Conservation (phyloP, 495 filamentous ascomycete species). For the Xylaria bambusicola region DNA sequence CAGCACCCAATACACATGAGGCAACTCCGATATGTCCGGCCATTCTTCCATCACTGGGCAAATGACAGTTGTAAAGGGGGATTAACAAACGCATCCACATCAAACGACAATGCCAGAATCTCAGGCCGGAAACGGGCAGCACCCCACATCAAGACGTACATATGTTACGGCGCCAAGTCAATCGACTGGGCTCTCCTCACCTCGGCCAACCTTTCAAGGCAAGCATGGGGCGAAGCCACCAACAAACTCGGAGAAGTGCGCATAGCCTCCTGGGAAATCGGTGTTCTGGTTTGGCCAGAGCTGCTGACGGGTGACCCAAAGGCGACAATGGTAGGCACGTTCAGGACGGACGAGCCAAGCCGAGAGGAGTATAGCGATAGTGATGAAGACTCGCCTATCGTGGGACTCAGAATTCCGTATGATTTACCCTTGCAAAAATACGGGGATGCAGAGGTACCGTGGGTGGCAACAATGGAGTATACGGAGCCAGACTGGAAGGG, state of each 20-base stretch:
- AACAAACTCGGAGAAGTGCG: slow-evolving; percentile 60
- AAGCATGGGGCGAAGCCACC: slow-evolving; percentile 78
- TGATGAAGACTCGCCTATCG: slow-evolving; percentile 33
- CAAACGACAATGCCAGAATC: slow-evolving; percentile 24
- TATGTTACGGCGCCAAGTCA: slow-evolving; percentile 62
- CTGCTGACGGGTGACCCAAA: slow-evolving; percentile 53
- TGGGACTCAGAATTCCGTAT: slow-evolving; percentile 83
- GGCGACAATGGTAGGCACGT: slow-evolving; percentile 68
- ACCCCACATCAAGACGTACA: slow-evolving; percentile 90
- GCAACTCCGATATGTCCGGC: slow-evolving; percentile 73
- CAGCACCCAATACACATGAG: slow-evolving; percentile 67
- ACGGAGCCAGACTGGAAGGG: slow-evolving; percentile 71
- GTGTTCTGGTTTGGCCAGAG: slow-evolving; percentile 81
- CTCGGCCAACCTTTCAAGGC: slow-evolving; percentile 83
- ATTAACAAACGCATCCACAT: neutral
- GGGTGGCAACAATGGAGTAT: slow-evolving; percentile 71
- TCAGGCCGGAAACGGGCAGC: slow-evolving; percentile 74
- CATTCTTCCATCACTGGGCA: slow-evolving; percentile 73
- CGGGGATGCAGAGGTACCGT: slow-evolving; percentile 63
- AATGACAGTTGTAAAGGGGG: slow-evolving; percentile 47
- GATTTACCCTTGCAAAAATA: slow-evolving; percentile 74
- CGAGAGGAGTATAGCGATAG: slow-evolving; percentile 7
- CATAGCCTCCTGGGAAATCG: slow-evolving; percentile 82
- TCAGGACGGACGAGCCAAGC: slow-evolving; percentile 58
- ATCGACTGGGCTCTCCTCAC: slow-evolving; percentile 89